Conservation (phyloP, 2,329 filamentous ascomycete species). For the Ilyonectria destructans region DNA sequence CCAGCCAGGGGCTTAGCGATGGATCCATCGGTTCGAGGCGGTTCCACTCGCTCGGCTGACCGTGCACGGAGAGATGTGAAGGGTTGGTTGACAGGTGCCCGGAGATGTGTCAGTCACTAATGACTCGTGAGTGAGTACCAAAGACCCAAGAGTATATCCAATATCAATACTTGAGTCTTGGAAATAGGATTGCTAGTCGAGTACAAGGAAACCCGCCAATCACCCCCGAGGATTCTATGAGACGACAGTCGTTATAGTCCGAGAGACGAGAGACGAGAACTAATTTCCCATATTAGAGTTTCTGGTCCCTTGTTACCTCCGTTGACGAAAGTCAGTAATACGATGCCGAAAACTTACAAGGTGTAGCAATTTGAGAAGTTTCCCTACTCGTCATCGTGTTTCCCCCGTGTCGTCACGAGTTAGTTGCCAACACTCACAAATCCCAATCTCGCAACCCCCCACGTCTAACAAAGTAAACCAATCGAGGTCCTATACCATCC, state of each 20-base stretch:
- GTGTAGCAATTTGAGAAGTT: too few species aligned
- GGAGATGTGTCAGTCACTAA: neutral
- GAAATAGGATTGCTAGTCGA: neutral
- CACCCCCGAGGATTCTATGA: neutral
- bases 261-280: neutral
- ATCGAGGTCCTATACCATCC: too few species aligned
- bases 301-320: neutral
- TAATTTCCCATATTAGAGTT: neutral
- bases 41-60: too few species aligned
- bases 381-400: too few species aligned
- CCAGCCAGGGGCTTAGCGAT: too few species aligned
- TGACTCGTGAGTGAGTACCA: neutral
- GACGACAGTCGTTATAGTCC: neutral
- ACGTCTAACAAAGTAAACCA: too few species aligned
- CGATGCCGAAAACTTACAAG: too few species aligned
- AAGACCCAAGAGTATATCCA: neutral
- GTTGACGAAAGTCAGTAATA: too few species aligned
- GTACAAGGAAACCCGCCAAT: neutral
- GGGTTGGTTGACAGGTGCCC: neutral
- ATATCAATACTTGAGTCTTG: neutral
- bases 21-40: too few species aligned
- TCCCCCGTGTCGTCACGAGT: too few species aligned
- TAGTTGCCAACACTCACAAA: too few species aligned
- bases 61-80: neutral
- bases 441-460: too few species aligned